Percentiles rank a stretch among this genome's conserved stretches.
These are phyloP conservation scores for Globisporangium abappressorium DNA, from an alignment of 352 stramenopile genomes.

Conservation along the genomic window DNA sequence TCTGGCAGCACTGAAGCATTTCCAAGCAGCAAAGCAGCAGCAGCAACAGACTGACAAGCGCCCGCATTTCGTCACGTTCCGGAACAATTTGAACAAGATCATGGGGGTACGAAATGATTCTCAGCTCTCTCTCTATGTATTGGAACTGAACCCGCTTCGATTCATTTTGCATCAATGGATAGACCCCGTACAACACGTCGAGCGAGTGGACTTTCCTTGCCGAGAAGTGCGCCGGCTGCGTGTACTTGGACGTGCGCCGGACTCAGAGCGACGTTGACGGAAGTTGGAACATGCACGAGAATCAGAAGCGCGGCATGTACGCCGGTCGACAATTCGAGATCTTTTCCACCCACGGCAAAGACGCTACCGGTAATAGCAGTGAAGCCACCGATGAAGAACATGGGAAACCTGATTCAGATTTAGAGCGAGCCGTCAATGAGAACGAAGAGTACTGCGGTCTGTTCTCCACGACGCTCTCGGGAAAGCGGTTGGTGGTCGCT, in stretches of 20 bases:
- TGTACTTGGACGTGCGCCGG: constrained; percentile 64
- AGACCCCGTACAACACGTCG: constrained; percentile 82
- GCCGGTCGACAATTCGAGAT: constrained; percentile 71
- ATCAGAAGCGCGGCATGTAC: constrained; percentile 58
- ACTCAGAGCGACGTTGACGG: constrained; percentile 42
- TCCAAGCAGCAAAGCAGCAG: constrained; percentile 22
- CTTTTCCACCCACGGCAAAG: constrained; percentile 32
- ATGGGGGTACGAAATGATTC: constrained; percentile 45
- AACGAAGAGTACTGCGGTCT: constrained; percentile 74
- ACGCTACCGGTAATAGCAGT: background rate
- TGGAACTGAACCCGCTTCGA: background rate
- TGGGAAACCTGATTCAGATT: background rate
- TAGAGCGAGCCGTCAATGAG: constrained; percentile 41
- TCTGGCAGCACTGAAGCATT: constrained; percentile 41
- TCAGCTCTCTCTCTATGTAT: background rate
- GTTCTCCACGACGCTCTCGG: constrained; percentile 48
- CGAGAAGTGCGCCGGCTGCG: constrained; percentile 50
- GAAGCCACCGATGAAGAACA: background rate
- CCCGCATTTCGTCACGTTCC: constrained; percentile 63
- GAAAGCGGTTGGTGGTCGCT: constrained; percentile 52
- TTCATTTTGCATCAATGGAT: background rate
- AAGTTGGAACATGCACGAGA: constrained; percentile 40
- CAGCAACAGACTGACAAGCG: constrained; percentile 13
- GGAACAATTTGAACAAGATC: constrained; percentile 87
- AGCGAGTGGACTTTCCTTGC: constrained; percentile 58